Percentiles rank a stretch among this genome's conserved stretches.
phyloP scores from a whole-genome alignment of 1,284 basidiomycete species.

The Tilletia horrida region DNA sequence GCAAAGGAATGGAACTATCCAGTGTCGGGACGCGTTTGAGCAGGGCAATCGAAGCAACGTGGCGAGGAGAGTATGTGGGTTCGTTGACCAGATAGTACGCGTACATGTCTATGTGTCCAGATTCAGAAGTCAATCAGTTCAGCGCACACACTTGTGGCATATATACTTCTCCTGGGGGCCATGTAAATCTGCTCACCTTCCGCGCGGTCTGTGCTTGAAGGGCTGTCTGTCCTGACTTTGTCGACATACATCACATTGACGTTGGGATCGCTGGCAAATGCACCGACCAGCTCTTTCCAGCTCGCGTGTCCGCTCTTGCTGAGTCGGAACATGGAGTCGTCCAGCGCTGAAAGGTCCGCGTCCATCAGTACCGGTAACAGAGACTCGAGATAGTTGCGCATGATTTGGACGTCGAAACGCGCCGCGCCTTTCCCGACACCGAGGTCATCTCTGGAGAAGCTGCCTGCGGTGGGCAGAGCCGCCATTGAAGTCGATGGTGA shows the following conservation, averaged over 20 bases:
- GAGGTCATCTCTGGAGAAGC: conserved; percentile 8
- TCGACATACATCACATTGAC: conserved; percentile 41
- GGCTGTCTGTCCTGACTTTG: conserved; percentile 33
- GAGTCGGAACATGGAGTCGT: conserved; percentile 30
- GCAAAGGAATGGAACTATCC: conserved; percentile 73
- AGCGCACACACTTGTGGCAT: too few relatives aligned
- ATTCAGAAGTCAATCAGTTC: not conserved
- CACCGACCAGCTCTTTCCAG: conserved; percentile 34
- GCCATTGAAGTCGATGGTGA: conserved; percentile 9
- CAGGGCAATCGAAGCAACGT: conserved; percentile 82
- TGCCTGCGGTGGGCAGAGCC: not conserved
- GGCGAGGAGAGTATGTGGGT: conserved; percentile 69
- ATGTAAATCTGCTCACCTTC: conserved; percentile 23
- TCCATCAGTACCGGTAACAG: conserved; percentile 36
- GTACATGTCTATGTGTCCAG: conserved; percentile 12
- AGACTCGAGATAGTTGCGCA: conserved; percentile 29
- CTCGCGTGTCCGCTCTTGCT: conserved; percentile 2
- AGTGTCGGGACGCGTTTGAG: conserved; percentile 86
- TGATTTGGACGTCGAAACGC: conserved; percentile 9
- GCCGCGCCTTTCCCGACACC: conserved; percentile 2
- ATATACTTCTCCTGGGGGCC: not conserved
- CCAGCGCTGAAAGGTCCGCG: conserved; percentile 28
- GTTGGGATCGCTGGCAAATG: conserved; percentile 39
- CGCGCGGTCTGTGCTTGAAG: not conserved
- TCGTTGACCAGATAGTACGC: conserved; percentile 6